Base-by-base conservation (phyloP, 2,329 filamentous ascomycete genomes). In the Colletotrichum simmondsii region DNA sequence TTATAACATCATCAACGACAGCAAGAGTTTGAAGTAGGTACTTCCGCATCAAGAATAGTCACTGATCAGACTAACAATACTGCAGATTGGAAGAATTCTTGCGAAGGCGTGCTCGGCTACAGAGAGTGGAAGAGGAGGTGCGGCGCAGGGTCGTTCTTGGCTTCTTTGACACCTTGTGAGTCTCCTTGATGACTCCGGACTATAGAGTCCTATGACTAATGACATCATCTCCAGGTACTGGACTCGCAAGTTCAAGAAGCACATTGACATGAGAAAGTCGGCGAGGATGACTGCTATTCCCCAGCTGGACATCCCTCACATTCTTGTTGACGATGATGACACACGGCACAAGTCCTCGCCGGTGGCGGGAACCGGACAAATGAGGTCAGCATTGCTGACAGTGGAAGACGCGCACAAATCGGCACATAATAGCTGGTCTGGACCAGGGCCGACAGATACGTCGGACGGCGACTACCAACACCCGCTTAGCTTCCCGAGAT, bases 1-100 rank as follows among this genome's bases (percentile, higher is more conserved):
- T 83, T 97, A 99, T 87, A 99, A 98, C 79, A 95, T 99, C 79
- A 99, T 99, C 81, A 98, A 93, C 77, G 97, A 99, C 83, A 98
- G 93, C 85, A 98, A 98, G 87, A 98, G 95, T 82, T 85, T 99
- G 79, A 92, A 90, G 92, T 94, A 85, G 80, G 85, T 82, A 58
- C 30, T n/a, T 76, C 49, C 30, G 7, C 24, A 12, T 6, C 12
- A 12, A 32, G 37, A 8, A 14, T 42, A 11, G 14, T 10, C 22
- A 8, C 12, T 14, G 24, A 28, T 16, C 3, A 28, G 12, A 30
- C 56, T 72, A 24, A 72, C 28, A n/a, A 24, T 5, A 57, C 12
- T 49, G 10, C 67, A 95, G 94, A 74, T 89, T 99, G 2, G 97
- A 99, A 79, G 97, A 99, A 80, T 99, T 98, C 81, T 84, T 99